These are phyloP conservation scores for Grosmannia serpens DNA, from an alignment of 2,329 filamentous ascomycete genomes.

Conservation along the genomic window DNA sequence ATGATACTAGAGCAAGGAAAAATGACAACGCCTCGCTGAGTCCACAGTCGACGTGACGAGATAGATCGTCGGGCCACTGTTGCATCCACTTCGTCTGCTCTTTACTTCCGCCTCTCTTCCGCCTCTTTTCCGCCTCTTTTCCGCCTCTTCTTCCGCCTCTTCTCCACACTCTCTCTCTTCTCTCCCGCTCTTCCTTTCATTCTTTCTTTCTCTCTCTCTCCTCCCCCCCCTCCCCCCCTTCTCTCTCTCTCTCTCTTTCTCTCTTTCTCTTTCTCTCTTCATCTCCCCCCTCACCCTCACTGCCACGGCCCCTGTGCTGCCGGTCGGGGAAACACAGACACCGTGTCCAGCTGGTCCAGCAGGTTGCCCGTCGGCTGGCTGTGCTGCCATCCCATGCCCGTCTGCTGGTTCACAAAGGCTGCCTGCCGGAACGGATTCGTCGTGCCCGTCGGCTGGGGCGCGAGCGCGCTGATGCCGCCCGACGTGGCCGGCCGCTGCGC, in stretches of 20 bases:
- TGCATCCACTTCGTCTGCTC: not conserved
- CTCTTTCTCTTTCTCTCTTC: not conserved
- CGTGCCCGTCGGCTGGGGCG: slow-evolving; percentile 70
- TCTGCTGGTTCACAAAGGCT: slow-evolving; percentile 78
- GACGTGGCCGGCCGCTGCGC: slow-evolving; percentile 24
- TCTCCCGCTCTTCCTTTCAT: not conserved
- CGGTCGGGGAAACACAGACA: slow-evolving; percentile 78
- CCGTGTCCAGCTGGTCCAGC: slow-evolving; percentile 65
- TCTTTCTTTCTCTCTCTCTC: not conserved
- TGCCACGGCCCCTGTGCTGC: slow-evolving; percentile 53
- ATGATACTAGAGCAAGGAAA: not conserved
- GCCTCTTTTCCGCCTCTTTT: too few relatives aligned
- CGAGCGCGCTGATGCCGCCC: slow-evolving; percentile 57
- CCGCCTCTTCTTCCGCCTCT: too few relatives aligned
- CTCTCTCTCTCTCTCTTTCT: not conserved
- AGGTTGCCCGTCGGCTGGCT: slow-evolving; percentile 70
- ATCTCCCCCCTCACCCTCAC: slow-evolving; percentile 16
- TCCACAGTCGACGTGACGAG: not conserved
- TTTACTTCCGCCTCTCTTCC: too few relatives aligned
- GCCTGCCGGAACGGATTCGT: slow-evolving; percentile 94
- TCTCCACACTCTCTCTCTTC: too few relatives aligned
- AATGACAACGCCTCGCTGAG: slow-evolving; percentile 10
- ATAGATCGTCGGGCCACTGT: not conserved
- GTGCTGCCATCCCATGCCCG: slow-evolving; percentile 80
- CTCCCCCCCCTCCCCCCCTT: too few relatives aligned